Evolutionary conservation across 225 moss, liverwort and hornwort species (phyloP).

Genomic region (Polytrichum formosum): DNA sequence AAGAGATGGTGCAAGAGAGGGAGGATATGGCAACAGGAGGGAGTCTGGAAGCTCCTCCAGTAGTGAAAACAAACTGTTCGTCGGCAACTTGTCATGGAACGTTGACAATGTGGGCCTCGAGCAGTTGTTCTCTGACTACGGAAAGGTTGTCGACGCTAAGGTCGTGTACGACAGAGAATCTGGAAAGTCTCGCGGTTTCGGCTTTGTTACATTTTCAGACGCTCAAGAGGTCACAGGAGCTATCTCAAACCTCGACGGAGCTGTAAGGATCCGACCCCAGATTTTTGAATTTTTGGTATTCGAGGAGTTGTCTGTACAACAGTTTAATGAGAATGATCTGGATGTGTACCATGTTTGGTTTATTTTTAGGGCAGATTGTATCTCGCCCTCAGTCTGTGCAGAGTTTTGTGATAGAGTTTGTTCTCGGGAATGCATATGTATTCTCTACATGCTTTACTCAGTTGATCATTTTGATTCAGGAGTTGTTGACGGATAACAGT

Average conservation of each 20-base stretch:
- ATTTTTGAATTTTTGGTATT: too few relatives aligned
- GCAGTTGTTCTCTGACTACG: slow-evolving; percentile 65
- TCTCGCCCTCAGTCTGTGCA: not conserved
- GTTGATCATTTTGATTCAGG: not conserved
- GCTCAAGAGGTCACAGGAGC: slow-evolving; percentile 25
- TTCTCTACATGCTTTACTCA: not conserved
- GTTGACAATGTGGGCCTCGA: slow-evolving; percentile 48
- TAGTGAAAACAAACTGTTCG: slow-evolving; percentile 62
- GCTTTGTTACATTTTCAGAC: slow-evolving; percentile 35
- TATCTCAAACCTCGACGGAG: slow-evolving; percentile 27
- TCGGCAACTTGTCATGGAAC: slow-evolving; percentile 73
- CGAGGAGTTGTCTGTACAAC: not conserved
- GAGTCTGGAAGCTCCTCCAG: slow-evolving; percentile 1
- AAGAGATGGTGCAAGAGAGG: slow-evolving; percentile 16
- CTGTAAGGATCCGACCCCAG: slow-evolving; percentile 7
- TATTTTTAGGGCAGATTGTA: not conserved
- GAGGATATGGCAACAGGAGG: slow-evolving; percentile 23
- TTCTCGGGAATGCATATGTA: not conserved
- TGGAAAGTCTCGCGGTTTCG: slow-evolving; percentile 45
- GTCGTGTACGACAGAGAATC: slow-evolving; percentile 53
- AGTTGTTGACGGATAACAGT: not conserved
- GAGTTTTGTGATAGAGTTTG: not conserved
- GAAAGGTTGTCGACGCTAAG: slow-evolving; percentile 70
- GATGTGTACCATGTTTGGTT: not conserved
- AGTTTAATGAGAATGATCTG: not conserved